Conservation (phyloP, 2,329 filamentous ascomycete species). For the Fusarium proliferatum region DNA sequence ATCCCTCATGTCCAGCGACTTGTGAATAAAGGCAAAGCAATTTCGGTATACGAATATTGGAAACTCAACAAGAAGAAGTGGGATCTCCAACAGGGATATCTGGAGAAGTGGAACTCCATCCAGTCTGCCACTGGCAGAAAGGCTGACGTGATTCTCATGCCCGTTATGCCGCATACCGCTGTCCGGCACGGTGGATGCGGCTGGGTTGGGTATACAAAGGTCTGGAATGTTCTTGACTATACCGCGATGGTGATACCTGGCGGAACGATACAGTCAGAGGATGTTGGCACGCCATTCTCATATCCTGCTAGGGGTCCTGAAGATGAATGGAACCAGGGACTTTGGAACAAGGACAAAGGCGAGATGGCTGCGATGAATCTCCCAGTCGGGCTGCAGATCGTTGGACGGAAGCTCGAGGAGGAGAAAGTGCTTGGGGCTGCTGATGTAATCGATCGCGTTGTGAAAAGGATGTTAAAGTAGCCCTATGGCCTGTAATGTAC, state of each 20-base stretch:
- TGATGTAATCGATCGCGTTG: not conserved
- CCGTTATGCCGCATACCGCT: not conserved
- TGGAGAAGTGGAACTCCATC: slow-evolving; percentile 1
- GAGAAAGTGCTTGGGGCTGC: slow-evolving; percentile 2
- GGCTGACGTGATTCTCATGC: not conserved
- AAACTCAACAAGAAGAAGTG: slow-evolving; percentile 2
- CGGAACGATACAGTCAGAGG: not conserved
- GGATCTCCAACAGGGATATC: not conserved
- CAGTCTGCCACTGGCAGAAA: not conserved
- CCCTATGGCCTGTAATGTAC: not conserved
- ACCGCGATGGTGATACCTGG: slow-evolving; percentile 1
- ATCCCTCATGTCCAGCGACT: not conserved
- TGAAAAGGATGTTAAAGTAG: not conserved
- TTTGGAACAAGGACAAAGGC: not conserved
- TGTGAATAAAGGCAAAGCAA: not conserved
- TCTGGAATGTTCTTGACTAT: slow-evolving; percentile 3
- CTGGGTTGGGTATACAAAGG: slow-evolving; percentile 7
- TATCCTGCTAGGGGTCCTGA: not conserved
- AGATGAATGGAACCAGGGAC: not conserved
- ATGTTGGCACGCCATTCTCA: not conserved
- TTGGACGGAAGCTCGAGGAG: not conserved
- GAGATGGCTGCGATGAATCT: not conserved
- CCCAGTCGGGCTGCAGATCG: not conserved
- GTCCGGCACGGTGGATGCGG: not conserved
- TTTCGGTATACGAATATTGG: slow-evolving; percentile 2